Evolutionary conservation across 2,329 filamentous ascomycete genomes (phyloP), one percentile per base, ranked within the genome.

Genomic region (Colletotrichum abscissum): DNA sequence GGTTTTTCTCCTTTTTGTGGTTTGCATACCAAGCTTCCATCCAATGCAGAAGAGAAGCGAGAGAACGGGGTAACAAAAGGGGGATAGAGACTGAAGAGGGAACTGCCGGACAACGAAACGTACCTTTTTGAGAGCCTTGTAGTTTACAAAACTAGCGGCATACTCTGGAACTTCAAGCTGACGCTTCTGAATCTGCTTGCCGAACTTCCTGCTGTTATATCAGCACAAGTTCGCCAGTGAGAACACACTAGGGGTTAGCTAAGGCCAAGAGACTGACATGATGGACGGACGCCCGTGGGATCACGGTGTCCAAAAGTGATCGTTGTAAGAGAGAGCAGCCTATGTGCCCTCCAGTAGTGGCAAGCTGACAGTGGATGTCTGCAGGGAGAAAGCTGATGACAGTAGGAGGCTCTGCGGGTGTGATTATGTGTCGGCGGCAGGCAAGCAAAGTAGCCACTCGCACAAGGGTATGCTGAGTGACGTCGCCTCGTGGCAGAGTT

Each of bases 151-250:
- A 85, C 95, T 98, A 76, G 96, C 95, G 75, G 97, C 96, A 92
- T 99, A 99, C 90, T 99, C 97, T 74, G 97, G 97, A 74, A 99
- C 95, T 84, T 99, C 97, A 80, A 99, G 94, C 89, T 99, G 97
- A 82, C 95, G 93, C 88, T 98, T 98, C 88, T 98, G 97, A 78
- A 99, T 98, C 83, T 98, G 95, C 88, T 99, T 99, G 84, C 97
- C 97, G 88, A 99, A 99, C 91, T 99, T 99, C 97, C 96, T 99
- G 80, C 64, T 75, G 72, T 52, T 28, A 63, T 16, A 7, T 74
- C 30, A 73, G 69, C 59, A 14, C 19, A 67, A 22, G 46, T 42
- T 52, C 28, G 46, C 24, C 56, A 33, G 35, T 14, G 16, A n/a
- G 19, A n/a, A 72, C 52, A 49, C 33, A 46, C 30, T 46, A 55